These are phyloP conservation scores for Favolaschia claudopus DNA, from an alignment of 768 basidiomycete species.

Conservation along the genomic window DNA sequence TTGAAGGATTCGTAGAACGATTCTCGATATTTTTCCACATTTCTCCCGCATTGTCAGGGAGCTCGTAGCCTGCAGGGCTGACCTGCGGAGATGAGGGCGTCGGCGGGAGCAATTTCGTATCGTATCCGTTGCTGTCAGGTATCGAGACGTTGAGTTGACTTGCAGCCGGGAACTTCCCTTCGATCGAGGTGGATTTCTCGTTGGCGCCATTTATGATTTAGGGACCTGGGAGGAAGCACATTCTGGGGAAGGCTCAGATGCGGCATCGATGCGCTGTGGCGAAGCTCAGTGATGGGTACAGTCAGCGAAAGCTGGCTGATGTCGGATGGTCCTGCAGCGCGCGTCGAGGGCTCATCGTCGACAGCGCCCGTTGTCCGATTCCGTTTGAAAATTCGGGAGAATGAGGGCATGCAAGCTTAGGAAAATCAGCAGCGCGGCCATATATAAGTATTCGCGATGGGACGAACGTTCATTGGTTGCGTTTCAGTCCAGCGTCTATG, in stretches of 20 bases:
- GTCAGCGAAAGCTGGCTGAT: neutral
- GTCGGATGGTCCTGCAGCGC: too few species aligned
- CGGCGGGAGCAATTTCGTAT: conserved; percentile 4
- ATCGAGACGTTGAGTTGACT: too few species aligned
- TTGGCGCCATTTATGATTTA: too few species aligned
- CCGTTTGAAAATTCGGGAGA: conserved; percentile 14
- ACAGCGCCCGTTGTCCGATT: conserved; percentile 5
- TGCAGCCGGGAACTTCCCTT: too few species aligned
- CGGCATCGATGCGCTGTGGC: conserved; percentile 3
- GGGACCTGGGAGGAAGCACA: neutral
- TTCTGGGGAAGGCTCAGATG: neutral
- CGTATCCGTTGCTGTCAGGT: neutral
- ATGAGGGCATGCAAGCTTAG: conserved; percentile 11
- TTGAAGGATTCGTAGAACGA: neutral
- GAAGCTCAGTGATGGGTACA: neutral
- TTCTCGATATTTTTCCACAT: conserved; percentile 7
- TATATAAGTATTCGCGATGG: too few species aligned
- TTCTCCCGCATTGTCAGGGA: neutral
- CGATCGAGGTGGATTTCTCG: too few species aligned
- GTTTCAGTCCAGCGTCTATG: too few species aligned
- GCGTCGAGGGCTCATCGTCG: neutral
- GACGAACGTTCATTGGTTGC: too few species aligned
- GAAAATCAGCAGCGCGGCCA: too few species aligned
- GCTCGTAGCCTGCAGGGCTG: neutral
- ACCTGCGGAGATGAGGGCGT: conserved; percentile 4